phyloP scores from a whole-genome alignment of 2,329 filamentous ascomycete genomes.

The Alternaria conjuncta region DNA sequence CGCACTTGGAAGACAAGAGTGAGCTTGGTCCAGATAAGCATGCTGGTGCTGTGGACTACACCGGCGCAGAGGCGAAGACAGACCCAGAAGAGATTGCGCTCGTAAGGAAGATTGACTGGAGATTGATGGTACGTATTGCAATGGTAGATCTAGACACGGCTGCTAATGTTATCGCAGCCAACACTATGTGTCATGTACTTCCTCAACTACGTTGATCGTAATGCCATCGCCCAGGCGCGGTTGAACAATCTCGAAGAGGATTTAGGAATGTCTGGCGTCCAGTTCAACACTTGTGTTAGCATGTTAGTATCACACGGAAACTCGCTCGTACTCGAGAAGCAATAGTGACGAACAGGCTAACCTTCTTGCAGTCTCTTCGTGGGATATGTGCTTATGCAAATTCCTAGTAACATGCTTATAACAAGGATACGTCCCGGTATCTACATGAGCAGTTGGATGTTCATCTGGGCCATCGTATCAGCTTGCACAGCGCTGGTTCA shows the following conservation, averaged over 20 bases:
- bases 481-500: constrained; percentile 42
- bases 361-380: constrained; percentile 54
- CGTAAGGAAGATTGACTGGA: constrained; percentile 42
- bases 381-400: constrained; percentile 46
- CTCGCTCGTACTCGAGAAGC: not conserved
- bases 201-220: constrained; percentile 58
- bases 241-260: constrained; percentile 68
- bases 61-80: constrained; percentile 41
- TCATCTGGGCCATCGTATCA: constrained; percentile 46
- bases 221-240: constrained; percentile 69
- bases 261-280: constrained; percentile 33
- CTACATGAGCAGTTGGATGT: constrained; percentile 45
- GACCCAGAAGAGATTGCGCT: constrained; percentile 42
- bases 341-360: not conserved
- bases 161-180: constrained; percentile 33
- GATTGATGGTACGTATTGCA: constrained; percentile 32
- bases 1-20: constrained; percentile 27
- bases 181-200: constrained; percentile 54
- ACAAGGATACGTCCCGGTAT: constrained; percentile 40
- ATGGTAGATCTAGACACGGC: not conserved
- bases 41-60: constrained; percentile 29
- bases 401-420: constrained; percentile 54
- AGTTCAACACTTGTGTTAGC: constrained; percentile 55
- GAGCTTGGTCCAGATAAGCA: constrained; percentile 25
- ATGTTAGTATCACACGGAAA: constrained; percentile 38